Base-by-base conservation (phyloP, 2,329 filamentous ascomycete species). In the Didymellaceae sp. region DNA sequence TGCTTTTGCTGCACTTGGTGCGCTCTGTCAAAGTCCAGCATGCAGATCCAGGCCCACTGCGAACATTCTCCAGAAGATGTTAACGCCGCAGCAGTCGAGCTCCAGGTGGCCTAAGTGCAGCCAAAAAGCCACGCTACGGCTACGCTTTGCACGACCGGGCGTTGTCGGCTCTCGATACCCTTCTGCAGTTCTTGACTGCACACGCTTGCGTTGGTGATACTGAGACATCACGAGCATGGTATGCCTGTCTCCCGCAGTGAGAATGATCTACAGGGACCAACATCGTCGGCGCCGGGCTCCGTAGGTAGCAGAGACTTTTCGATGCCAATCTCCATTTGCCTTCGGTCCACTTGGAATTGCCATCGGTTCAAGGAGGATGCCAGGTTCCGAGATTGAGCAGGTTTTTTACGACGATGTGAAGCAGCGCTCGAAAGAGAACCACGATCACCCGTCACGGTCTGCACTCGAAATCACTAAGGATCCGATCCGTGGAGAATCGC, bases 181-280 rank as follows among this genome's bases (percentile, higher is more conserved):
- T 43, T 45, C 45, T n/a, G 42, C 37, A 39, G 48, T 52, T 52
- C 37, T 31, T 28, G 17, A 28, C 44, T 34, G 30, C 28, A 25
- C 11, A 31, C 30, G 22, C 35, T 31, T 18, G 35, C 31, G 44
- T 25, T 9, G n/a, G 41, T 49, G 45, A 45, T 41, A 33, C 33
- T 45, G 32, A 40, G 34, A 45, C 41, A 35, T 45, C 45, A 49
- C 31, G 25, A 41, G 22, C 45, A 45, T 49, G 45, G 49, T 43
- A 39, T 33, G 43, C 50, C 45, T 42, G 51, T 49, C 40, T 54
- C 39, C 50, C 40, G 45, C 41, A 26, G 20, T 32, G 21, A 41
- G 25, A 31, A 30, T 39, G 51, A 54, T 54, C 51, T 54, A 45
- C 51, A 54, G 51, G 51, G 45, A 49, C 45, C 45, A 49, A 41